Evolutionary conservation across 2,329 filamentous ascomycete genomes (phyloP), one percentile per base, ranked within the genome.

Genomic region (Sclerotinia trifoliorum): DNA sequence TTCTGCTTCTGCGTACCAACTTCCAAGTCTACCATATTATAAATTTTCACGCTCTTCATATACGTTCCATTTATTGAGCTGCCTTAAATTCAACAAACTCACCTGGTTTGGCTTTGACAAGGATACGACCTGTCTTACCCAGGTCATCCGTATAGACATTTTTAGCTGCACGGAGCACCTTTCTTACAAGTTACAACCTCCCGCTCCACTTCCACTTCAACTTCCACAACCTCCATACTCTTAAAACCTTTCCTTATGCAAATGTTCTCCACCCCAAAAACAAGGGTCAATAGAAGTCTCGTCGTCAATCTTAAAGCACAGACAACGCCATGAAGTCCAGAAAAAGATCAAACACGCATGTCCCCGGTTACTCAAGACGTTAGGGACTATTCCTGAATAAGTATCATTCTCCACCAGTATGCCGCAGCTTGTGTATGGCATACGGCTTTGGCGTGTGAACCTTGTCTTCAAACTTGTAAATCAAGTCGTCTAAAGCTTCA

Each of bases 401-500:
- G 57, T 57, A 62, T 51, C 32, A 63, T 70, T 70, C 72, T 67
- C 73, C 72, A 73, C 73, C 68, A 61, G 72, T 49, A 72, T 76
- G 74, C 68, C 71, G 74, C 74, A 74, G 58, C 67, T 52, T 65
- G 44, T 72, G 74, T 76, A 74, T 75, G 72, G 73, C 66, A 71
- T 72, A 46, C 63, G 58, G 66, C 64, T 67, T 71, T 68, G 69
- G 70, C 68, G 74, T 75, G 74, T 74, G 68, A 71, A 67, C 71
- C 70, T 70, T 58, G 70, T 65, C 64, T 55, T 71, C 64, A 61
- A 65, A 70, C 72, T 65, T 67, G 66, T 73, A 71, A 73, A 70
- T 39, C 70, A 74, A 72, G 68, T 57, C 61, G 61, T 66, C 65
- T 44, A 71, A 69, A 67, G 64, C 70, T 74, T 73, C 69, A 74